phyloP scores from a whole-genome alignment of 139 green algal species.

The Gonium pectorale region DNA sequence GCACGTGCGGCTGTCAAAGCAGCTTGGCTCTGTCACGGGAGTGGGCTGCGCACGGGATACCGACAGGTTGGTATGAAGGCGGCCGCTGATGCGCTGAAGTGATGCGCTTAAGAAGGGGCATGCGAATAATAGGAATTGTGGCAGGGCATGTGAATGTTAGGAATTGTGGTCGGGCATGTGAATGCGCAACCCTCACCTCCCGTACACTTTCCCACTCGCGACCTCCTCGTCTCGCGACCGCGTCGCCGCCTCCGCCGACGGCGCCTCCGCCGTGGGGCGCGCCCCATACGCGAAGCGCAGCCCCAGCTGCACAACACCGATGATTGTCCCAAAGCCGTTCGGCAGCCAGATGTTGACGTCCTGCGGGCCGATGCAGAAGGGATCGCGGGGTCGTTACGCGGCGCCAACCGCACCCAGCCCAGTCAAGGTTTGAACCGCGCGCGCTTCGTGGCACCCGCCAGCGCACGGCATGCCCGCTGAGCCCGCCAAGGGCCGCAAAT shows the following conservation, averaged over 20 bases:
- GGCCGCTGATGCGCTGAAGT: too few relatives aligned
- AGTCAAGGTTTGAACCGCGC: neutral
- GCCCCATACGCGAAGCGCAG: constrained; percentile 42
- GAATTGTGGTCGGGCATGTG: too few relatives aligned
- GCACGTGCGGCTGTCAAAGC: too few relatives aligned
- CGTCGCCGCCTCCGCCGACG: neutral
- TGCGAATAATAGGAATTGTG: too few relatives aligned
- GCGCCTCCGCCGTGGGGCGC: neutral
- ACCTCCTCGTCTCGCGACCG: neutral
- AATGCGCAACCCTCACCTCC: neutral
- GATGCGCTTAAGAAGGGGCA: too few relatives aligned
- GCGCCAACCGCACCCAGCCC: neutral
- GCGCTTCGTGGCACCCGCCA: too few relatives aligned
- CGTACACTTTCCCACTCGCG: neutral
- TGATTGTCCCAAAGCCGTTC: constrained; percentile 28
- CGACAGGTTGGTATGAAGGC: too few relatives aligned
- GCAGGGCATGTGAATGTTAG: too few relatives aligned
- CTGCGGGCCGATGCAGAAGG: neutral
- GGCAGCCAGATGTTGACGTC: constrained; percentile 54
- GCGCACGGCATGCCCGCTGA: too few relatives aligned
- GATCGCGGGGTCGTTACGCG: neutral
- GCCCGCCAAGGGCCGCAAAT: too few relatives aligned
- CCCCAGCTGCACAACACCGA: constrained; percentile 39
- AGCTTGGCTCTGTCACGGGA: too few relatives aligned
- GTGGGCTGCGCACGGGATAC: too few relatives aligned